A percentile compares a stretch with the other conserved stretches of the same genome.
Conservation (phyloP, 345 rosid genomes). For the Carallia pectinifolia region DNA sequence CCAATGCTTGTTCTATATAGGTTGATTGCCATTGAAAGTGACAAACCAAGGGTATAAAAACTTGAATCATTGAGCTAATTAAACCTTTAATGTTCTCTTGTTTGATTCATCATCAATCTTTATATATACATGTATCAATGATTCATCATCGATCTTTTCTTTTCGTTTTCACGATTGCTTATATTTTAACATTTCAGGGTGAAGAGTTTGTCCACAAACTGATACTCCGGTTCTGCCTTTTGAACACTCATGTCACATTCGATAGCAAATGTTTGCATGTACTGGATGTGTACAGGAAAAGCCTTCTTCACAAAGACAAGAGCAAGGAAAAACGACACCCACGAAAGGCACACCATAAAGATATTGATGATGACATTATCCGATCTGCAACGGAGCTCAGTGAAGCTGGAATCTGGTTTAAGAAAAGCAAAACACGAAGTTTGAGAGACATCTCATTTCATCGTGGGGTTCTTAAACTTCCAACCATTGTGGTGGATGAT, state of each 20-base stretch:
- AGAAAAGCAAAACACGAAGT: slow-evolving; percentile 24
- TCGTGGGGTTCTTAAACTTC: slow-evolving; percentile 34
- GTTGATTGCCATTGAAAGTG: slow-evolving; percentile 27
- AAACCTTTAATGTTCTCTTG: too few species aligned
- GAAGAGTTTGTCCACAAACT: slow-evolving; percentile 32
- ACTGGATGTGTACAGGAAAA: slow-evolving; percentile 37
- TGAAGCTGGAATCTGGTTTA: slow-evolving; percentile 43
- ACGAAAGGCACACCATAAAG: neutral
- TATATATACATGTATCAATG: too few species aligned
- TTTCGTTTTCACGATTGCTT: neutral
- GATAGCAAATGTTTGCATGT: slow-evolving; percentile 42
- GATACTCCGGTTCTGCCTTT: slow-evolving; percentile 37
- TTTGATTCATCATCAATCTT: too few species aligned
- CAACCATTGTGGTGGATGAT: slow-evolving; percentile 30
- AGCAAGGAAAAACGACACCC: neutral
- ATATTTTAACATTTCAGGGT: slow-evolving; percentile 23
- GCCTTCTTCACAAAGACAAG: slow-evolving; percentile 17
- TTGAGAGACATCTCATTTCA: slow-evolving; percentile 42
- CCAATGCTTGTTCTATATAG: slow-evolving; percentile 36
- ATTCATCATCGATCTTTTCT: neutral
- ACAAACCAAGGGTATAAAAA: slow-evolving; percentile 20
- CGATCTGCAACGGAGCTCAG: slow-evolving; percentile 43
- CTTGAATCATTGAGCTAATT: too few species aligned
- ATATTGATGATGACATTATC: slow-evolving; percentile 16
- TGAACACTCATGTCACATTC: neutral